Evolutionary conservation across 768 basidiomycete genomes (phyloP).

Genomic region (Hygrophoropsis aurantiaca): DNA sequence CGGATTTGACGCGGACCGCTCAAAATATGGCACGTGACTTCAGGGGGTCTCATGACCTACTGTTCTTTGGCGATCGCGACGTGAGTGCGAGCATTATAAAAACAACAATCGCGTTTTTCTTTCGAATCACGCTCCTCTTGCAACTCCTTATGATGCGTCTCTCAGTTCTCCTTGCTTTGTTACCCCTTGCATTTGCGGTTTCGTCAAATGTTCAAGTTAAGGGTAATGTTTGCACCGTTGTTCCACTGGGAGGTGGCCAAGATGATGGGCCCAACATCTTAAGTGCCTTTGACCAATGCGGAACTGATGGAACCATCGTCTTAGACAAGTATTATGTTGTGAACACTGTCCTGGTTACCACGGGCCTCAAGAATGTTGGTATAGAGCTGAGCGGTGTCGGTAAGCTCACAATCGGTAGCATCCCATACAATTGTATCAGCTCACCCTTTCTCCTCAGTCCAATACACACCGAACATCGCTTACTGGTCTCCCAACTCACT

Average conservation of each 20-base stretch:
- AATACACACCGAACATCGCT: conserved; percentile 39
- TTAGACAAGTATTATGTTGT: conserved; percentile 37
- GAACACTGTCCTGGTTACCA: conserved; percentile 38
- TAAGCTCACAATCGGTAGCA: conserved; percentile 18
- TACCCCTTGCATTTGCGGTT: conserved; percentile 1
- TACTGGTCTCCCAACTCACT: conserved; percentile 41
- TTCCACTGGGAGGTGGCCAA: conserved; percentile 30
- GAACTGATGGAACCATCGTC: conserved; percentile 26
- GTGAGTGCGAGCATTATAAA: conserved; percentile 2
- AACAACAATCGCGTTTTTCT: background rate
- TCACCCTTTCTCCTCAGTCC: conserved; percentile 11
- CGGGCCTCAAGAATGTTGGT: conserved; percentile 35
- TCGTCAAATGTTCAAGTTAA: conserved; percentile 5
- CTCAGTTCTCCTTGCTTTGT: background rate
- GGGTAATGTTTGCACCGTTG: conserved; percentile 22
- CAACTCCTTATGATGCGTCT: background rate
- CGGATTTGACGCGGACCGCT: too few relatives aligned
- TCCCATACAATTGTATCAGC: background rate
- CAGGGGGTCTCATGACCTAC: too few relatives aligned
- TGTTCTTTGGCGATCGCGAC: too few relatives aligned
- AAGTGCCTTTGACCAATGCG: conserved; percentile 30
- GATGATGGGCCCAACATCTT: conserved; percentile 39
- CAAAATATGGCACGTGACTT: too few relatives aligned
- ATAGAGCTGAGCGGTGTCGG: conserved; percentile 39
- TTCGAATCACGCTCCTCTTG: background rate